Base-by-base conservation (phyloP, 768 basidiomycete genomes). In the Mycena epipterygia region DNA sequence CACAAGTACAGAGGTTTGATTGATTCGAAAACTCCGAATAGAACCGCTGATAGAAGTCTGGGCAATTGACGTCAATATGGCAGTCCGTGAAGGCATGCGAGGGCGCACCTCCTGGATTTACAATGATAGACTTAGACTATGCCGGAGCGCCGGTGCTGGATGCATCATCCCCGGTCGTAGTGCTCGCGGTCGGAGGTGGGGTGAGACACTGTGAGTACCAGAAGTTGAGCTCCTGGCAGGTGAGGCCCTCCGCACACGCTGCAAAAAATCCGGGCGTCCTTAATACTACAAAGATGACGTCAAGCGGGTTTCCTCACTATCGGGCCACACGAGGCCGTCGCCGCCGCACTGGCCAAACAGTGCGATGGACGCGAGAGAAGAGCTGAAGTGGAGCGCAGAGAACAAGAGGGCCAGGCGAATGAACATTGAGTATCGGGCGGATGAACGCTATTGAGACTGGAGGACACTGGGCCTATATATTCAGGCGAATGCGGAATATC, bases 401-500 rank as follows among this genome's bases (percentile, higher is more conserved):
- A 67, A 33, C 12, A 67, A n/a, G 33, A 57, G 35, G 29, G 30
- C 19, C 29, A 27, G 56, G 30, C 35, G 65, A 27, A 67, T 58
- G n/a, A 58, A 27, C 56, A 67, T 67, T n/a, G 64, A n/a, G 53
- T n/a, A 16, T 30, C 33, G 23, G 46, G n/a, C 23, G 14, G 8
- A 7, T n/a, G n/a, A n/a, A n/a, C n/a, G n/a, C n/a, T n/a, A n/a
- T n/a, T n/a, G 44, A 46, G 44, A 12, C 1, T 25, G 29, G 13
- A 13, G 41, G 11, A 11, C 2, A 23, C 30, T 7, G 5, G 46
- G 46, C 25, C 16, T 55, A 56, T 46, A 65, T 65, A 65, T 27
- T n/a, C 98, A 96, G 76, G 85, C 87, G 4, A 93, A 95, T 72
- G 90, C 90, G 25, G 97, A 99, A 78, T 99, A 90, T 76, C 97